Percentiles rank a stretch among this genome's conserved stretches.
phyloP scores from a whole-genome alignment of 1,139 yeast genomes.

The Blastobotrys persicus region DNA sequence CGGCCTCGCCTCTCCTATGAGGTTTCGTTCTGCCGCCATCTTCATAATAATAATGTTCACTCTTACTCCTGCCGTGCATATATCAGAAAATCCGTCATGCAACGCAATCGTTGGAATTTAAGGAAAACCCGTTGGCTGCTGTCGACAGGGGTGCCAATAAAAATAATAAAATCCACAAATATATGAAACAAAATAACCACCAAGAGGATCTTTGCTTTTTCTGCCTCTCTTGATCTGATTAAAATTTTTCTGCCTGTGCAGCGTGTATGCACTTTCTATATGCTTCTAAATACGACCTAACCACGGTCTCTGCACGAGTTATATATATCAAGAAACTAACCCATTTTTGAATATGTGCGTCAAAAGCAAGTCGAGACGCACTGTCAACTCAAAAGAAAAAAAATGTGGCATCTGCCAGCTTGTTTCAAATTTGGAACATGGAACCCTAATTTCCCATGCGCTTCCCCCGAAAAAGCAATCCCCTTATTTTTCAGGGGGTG shows the following conservation, averaged over 20 bases:
- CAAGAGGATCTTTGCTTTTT: not conserved
- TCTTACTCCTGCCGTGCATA: not conserved
- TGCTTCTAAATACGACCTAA: not conserved
- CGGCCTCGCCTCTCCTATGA: not conserved
- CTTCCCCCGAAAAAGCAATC: not conserved
- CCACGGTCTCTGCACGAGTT: not conserved
- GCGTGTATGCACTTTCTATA: not conserved
- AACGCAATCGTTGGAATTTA: not conserved
- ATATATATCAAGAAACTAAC: not conserved
- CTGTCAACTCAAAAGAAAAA: not conserved
- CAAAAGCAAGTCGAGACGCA: not conserved
- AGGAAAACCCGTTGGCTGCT: not conserved
- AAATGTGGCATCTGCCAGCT: constrained; percentile 1
- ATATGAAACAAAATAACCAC: not conserved
- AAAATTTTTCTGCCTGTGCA: not conserved
- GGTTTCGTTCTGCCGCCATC: not conserved
- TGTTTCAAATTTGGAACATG: constrained; percentile 1
- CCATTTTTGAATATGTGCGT: not conserved
- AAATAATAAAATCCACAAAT: not conserved
- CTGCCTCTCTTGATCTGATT: not conserved
- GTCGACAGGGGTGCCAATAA: not conserved
- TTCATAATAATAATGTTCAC: not conserved
- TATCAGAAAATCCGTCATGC: not conserved
- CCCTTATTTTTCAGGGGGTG: not conserved
- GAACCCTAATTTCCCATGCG: constrained; percentile 2